Evolutionary conservation across 768 basidiomycete genomes (phyloP).

Genomic region (Vararia minispora): DNA sequence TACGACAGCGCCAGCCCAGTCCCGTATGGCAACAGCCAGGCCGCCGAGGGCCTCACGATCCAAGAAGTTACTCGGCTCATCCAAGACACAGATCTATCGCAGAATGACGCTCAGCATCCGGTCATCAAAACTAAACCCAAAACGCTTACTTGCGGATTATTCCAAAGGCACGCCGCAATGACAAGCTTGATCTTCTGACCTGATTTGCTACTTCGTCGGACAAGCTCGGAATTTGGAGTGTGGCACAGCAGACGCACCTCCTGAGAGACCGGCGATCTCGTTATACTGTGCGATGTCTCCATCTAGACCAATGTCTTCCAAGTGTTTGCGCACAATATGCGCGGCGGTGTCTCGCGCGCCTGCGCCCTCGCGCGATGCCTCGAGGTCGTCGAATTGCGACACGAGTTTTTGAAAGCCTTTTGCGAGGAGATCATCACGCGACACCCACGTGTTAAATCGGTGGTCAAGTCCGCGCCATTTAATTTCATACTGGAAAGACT

Average conservation of each 20-base stretch:
- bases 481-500: slow-evolving; percentile 87
- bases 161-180: slow-evolving; percentile 92
- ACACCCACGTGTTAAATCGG: slow-evolving; percentile 84
- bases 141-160: slow-evolving; percentile 71
- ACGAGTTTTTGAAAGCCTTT: slow-evolving; percentile 87
- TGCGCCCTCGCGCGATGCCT: slow-evolving; percentile 91
- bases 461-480: slow-evolving; percentile 81
- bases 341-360: slow-evolving; percentile 80
- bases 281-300: slow-evolving; percentile 98
- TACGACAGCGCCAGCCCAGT: slow-evolving; percentile 90
- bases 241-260: slow-evolving; percentile 58
- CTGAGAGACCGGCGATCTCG: slow-evolving; percentile 88
- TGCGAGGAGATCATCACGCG: slow-evolving; percentile 73
- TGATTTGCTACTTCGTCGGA: no score
- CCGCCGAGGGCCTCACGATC: slow-evolving; percentile 94
- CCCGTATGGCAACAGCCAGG: slow-evolving; percentile 86
- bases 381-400: slow-evolving; percentile 93
- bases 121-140: slow-evolving; percentile 1
- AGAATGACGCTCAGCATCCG: slow-evolving; percentile 7
- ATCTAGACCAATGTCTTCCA: slow-evolving; percentile 93
- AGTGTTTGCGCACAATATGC: slow-evolving; percentile 75
- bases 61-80: slow-evolving; percentile 95
- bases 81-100: slow-evolving; percentile 57
- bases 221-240: no score
- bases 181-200: slow-evolving; percentile 97